phyloP scores from a whole-genome alignment of 192 early-diverging fungal genomes.

The Radiomyces spectabilis region DNA sequence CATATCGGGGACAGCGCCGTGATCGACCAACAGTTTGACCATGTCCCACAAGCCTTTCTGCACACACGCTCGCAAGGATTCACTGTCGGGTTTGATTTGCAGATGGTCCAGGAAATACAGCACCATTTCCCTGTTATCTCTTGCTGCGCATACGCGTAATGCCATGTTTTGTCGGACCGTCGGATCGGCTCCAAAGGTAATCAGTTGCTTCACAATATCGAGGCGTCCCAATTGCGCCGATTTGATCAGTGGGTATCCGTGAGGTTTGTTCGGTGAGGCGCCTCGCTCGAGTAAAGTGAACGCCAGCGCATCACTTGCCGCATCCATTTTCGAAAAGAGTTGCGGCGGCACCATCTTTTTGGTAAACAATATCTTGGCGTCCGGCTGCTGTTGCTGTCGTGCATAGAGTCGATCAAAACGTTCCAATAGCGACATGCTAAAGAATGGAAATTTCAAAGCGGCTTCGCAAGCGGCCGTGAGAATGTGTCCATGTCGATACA shows the following conservation, averaged over 20 bases:
- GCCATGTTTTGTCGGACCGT: slow-evolving; percentile 25
- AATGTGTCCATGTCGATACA: not conserved
- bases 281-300: slow-evolving; percentile 24
- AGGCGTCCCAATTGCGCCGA: slow-evolving; percentile 23
- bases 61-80: slow-evolving; percentile 22
- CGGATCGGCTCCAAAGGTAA: slow-evolving; percentile 21
- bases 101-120: slow-evolving; percentile 26
- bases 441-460: slow-evolving; percentile 15
- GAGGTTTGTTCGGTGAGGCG: slow-evolving; percentile 21
- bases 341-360: slow-evolving; percentile 20
- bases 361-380: not conserved
- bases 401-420: slow-evolving; percentile 6
- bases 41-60: slow-evolving; percentile 27
- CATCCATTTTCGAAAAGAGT: slow-evolving; percentile 13
- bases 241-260: slow-evolving; percentile 36
- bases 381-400: not conserved
- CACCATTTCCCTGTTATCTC: slow-evolving; percentile 23
- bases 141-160: slow-evolving; percentile 11
- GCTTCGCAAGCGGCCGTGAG: slow-evolving; percentile 1
- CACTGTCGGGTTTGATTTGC: slow-evolving; percentile 21
- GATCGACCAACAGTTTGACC: slow-evolving; percentile 21
- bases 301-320: slow-evolving; percentile 4
- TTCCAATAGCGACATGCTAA: slow-evolving; percentile 4
- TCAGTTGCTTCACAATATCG: slow-evolving; percentile 20
- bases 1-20: slow-evolving; percentile 33